A percentile compares a stretch with the other conserved stretches of the same genome.
phyloP scores from a whole-genome alignment of 768 basidiomycete species.

The Mycena latifolia region DNA sequence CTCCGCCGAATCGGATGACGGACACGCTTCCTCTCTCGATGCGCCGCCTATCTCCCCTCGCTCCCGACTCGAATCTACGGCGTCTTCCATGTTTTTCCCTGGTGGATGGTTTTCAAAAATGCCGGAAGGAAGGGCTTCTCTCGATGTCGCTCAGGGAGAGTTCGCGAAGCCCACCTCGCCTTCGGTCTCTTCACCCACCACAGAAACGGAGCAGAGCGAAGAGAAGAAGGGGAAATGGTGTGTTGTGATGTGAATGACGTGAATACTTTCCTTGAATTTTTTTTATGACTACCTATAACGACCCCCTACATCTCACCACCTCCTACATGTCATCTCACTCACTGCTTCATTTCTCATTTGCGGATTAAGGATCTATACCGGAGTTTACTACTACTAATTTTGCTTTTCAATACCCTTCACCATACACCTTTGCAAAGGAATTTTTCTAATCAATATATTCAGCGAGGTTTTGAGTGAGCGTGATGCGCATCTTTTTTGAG shows the following conservation, averaged over 20 bases:
- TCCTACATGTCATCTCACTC: neutral
- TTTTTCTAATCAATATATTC: no score
- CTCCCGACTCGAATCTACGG: constrained; percentile 62
- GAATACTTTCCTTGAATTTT: constrained; percentile 10
- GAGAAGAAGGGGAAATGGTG: constrained; percentile 54
- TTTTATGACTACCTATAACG: constrained; percentile 32
- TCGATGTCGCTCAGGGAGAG: constrained; percentile 65
- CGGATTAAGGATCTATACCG: constrained; percentile 16
- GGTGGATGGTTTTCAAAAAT: constrained; percentile 65
- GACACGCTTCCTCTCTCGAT: constrained; percentile 3
- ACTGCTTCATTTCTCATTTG: constrained; percentile 1
- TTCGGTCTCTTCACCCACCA: constrained; percentile 34
- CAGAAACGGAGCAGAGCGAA: constrained; percentile 34
- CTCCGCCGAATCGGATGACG: constrained; percentile 31
- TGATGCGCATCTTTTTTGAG: no score
- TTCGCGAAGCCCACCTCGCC: constrained; percentile 50
- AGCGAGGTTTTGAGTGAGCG: constrained; percentile 56
- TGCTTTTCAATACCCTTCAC: neutral
- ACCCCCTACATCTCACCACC: constrained; percentile 9
- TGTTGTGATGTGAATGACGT: constrained; percentile 58
- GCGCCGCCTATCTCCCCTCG: constrained; percentile 44
- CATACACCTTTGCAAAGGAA: neutral
- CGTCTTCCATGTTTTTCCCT: constrained; percentile 70
- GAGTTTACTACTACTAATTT: constrained; percentile 4
- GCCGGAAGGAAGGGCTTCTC: constrained; percentile 58